Conservation (phyloP, 1,139 yeast genomes). For the Debaryomycetaceae sp. region DNA sequence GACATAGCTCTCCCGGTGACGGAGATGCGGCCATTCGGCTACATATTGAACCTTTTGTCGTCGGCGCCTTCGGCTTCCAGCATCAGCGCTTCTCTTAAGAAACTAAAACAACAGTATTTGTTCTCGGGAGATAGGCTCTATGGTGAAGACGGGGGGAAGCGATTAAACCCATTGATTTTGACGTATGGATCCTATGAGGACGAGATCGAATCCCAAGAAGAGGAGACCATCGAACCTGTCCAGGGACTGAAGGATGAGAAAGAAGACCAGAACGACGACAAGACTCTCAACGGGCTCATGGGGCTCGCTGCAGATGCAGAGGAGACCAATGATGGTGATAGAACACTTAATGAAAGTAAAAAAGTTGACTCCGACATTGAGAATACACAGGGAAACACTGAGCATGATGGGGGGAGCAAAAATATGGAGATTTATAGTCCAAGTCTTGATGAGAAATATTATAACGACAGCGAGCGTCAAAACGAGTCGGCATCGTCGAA, state of each 20-base stretch:
- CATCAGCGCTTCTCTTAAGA: neutral
- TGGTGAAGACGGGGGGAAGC: neutral
- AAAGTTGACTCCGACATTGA: conserved; percentile 1
- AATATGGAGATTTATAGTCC: neutral
- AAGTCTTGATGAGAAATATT: neutral
- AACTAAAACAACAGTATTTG: neutral
- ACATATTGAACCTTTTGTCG: conserved; percentile 46
- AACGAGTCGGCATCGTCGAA: neutral
- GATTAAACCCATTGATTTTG: neutral
- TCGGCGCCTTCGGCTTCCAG: conserved; percentile 32
- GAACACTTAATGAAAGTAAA: neutral
- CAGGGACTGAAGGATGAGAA: neutral
- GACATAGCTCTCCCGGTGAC: conserved; percentile 20
- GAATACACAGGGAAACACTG: neutral
- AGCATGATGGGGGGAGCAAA: neutral
- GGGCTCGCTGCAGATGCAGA: neutral
- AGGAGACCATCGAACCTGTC: conserved; percentile 2
- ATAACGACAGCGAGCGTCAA: neutral
- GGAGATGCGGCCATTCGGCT: conserved; percentile 15
- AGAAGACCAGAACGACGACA: neutral
- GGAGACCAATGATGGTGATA: neutral
- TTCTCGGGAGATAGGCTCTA: neutral
- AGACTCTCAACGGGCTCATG: neutral
- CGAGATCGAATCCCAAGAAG: neutral
- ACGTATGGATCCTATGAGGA: conserved; percentile 1